These are phyloP conservation scores for Trypanosoma platydactyli DNA, from an alignment of 208 protist species.

Conservation along the genomic window DNA sequence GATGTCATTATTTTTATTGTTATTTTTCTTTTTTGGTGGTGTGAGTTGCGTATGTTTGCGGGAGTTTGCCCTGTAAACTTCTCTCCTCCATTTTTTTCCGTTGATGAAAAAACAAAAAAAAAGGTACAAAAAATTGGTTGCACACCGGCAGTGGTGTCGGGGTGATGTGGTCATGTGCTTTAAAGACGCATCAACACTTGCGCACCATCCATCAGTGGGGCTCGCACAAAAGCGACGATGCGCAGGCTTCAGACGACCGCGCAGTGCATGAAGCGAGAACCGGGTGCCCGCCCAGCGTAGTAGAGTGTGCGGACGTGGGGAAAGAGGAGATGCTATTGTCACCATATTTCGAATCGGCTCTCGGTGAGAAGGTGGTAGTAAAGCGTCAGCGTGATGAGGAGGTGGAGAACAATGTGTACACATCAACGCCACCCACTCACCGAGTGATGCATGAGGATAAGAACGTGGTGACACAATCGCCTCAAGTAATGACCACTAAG, in stretches of 20 bases:
- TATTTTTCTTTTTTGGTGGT: too few relatives aligned
- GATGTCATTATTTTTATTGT: neutral
- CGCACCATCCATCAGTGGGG: conserved; percentile 9
- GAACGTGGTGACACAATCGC: neutral
- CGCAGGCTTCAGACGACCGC: too few relatives aligned
- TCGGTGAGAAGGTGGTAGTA: neutral
- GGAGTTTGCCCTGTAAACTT: neutral
- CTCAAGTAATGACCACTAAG: too few relatives aligned
- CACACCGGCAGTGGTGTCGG: neutral
- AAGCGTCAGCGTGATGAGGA: neutral
- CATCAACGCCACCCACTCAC: too few relatives aligned
- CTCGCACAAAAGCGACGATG: neutral
- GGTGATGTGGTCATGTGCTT: conserved; percentile 9
- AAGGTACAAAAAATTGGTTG: conserved; percentile 1
- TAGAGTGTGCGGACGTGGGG: too few relatives aligned
- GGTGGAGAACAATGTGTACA: neutral
- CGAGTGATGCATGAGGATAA: neutral
- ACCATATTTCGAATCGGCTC: too few relatives aligned
- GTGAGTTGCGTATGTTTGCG: too few relatives aligned
- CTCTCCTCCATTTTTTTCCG: neutral
- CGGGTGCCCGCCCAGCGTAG: too few relatives aligned
- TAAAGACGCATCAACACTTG: conserved; percentile 8
- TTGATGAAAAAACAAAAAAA: neutral
- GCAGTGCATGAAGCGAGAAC: too few relatives aligned
- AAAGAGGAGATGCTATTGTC: too few relatives aligned